Base-by-base conservation (phyloP, 1,139 yeast species). In the Debaryomyces sp. region DNA sequence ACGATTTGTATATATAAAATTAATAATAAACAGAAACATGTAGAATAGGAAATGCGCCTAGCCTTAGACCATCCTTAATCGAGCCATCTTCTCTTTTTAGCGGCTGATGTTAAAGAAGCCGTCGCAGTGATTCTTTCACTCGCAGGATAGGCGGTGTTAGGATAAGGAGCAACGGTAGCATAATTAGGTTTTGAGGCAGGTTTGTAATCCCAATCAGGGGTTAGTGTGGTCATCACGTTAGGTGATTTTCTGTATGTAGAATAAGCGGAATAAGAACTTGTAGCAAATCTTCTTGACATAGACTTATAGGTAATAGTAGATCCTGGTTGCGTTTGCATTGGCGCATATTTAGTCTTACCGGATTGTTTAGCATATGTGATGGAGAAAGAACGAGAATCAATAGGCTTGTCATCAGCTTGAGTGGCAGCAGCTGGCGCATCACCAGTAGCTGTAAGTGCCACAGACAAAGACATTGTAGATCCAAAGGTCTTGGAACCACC, bases 241-340 rank as follows among this genome's bases (percentile, higher is more conserved):
- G 88, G 82, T 1, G 81, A 64, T 1, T 65, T 58, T 6, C 60
- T 58, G 23, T 68, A 49, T 0, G 85, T 69, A 3, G 81, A 84
- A 58, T 73, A 83, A 48, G 63, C 66, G 0, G 89, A 77, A 24
- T 85, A 90, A 0, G 86, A 73, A 53, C 92, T 80, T 2, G 24
- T 21, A 17, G 92, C 84, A 63, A 70, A 85, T 55, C 76, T 70
- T 61, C 81, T 75, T 2, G 82, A 63, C 88, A 89, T 86, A 2
- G 85, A 69, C 4, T 85, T 75, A 22, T 81, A 83, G 1, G 96
- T 86, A 12, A 89, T 82, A 7, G 68, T 75, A 1, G 87, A 63
- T 4, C 85, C 88, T 6, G 97, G 97, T 69, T 90, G 96, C 50
- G 75, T 67, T 69, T 90, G 97, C 96, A 91, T 90, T 44, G 97